These are phyloP conservation scores for Psilocybe tampanensis DNA, from an alignment of 768 basidiomycete genomes.

Conservation along the genomic window DNA sequence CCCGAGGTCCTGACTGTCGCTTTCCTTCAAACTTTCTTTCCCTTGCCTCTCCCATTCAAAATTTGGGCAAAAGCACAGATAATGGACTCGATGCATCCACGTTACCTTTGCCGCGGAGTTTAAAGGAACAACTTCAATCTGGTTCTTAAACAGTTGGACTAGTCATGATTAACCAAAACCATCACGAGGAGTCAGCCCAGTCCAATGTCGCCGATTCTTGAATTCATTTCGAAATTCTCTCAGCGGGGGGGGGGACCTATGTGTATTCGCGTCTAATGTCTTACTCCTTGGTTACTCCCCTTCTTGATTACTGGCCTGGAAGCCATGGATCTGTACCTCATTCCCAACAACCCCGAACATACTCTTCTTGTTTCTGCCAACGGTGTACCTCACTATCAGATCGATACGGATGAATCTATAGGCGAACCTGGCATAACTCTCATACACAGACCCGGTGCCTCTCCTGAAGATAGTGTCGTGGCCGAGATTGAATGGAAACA, in stretches of 20 bases:
- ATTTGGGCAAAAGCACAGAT: too few species aligned
- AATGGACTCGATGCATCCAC: too few species aligned
- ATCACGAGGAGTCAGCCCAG: not conserved
- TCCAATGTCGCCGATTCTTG: not conserved
- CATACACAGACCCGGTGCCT: slow-evolving; percentile 41
- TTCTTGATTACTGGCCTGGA: not conserved
- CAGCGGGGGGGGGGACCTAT: not conserved
- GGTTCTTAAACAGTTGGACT: too few species aligned
- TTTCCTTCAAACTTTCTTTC: not conserved
- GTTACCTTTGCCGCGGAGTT: too few species aligned
- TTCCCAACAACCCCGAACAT: slow-evolving; percentile 51
- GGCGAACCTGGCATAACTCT: slow-evolving; percentile 35
- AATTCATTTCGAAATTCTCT: not conserved
- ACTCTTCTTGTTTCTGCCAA: slow-evolving; percentile 52
- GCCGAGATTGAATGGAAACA: slow-evolving; percentile 53
- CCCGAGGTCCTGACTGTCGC: not conserved
- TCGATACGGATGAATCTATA: slow-evolving; percentile 40
- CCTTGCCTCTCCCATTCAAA: too few species aligned
- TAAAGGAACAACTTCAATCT: too few species aligned
- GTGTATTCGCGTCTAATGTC: not conserved
- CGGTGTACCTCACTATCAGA: slow-evolving; percentile 51
- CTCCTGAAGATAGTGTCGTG: slow-evolving; percentile 41
- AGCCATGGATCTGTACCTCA: slow-evolving; percentile 54
- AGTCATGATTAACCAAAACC: not conserved
- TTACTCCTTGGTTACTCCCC: not conserved